Percentiles rank a stretch among this genome's conserved stretches.
phyloP scores from a whole-genome alignment of 345 rosid species.

The Bruguiera parviflora region DNA sequence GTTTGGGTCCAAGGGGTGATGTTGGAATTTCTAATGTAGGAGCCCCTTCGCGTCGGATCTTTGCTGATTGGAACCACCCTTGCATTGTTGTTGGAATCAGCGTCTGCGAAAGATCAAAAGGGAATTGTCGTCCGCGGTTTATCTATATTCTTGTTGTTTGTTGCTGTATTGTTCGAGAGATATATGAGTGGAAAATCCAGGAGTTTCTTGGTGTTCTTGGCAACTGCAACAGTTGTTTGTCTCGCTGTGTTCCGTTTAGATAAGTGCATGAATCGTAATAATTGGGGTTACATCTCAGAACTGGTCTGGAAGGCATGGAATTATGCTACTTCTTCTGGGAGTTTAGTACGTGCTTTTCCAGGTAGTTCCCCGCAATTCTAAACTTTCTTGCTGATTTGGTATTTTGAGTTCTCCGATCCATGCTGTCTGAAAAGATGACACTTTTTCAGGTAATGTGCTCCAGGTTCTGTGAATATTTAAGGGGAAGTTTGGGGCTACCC shows the following conservation, averaged over 20 bases:
- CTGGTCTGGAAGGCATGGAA: conserved; percentile 15
- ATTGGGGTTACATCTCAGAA: not conserved
- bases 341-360: conserved; percentile 6
- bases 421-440: too few relatives aligned
- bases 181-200: not conserved
- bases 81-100: conserved; percentile 9
- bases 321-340: conserved; percentile 15
- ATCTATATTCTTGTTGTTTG: not conserved
- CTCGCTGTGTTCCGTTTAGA: not conserved
- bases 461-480: too few relatives aligned
- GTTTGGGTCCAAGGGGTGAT: not conserved
- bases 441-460: too few relatives aligned
- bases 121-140: conserved; percentile 4
- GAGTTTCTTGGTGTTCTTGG: not conserved
- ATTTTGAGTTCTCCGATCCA: too few relatives aligned
- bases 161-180: conserved; percentile 4
- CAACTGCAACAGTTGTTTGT: conserved; percentile 7
- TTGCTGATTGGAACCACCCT: conserved; percentile 9
- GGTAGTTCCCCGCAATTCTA: not conserved
- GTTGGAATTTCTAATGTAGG: not conserved
- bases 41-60: conserved; percentile 8
- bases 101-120: conserved; percentile 7
- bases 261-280: not conserved
- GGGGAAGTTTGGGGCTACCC: too few relatives aligned
- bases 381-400: not conserved